Evolutionary conservation across 23 red algal species (phyloP), one percentile per base, ranked within the genome.

Genomic region (Porphyridium purpureum): DNA sequence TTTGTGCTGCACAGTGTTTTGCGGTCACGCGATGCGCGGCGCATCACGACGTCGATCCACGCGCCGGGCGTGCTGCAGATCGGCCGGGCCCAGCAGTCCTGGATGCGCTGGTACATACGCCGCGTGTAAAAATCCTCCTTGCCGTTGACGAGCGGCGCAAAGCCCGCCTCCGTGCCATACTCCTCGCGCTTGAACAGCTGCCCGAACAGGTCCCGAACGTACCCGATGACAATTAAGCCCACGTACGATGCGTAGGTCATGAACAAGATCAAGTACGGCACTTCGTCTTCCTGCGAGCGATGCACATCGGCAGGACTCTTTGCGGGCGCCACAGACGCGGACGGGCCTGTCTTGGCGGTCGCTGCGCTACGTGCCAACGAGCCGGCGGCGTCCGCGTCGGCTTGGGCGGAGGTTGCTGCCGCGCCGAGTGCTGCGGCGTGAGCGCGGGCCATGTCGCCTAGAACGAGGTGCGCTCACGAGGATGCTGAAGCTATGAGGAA

Each of bases 71-170:
- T 51, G 35, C 72, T 76, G 35, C 66, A 72, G 21, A 98, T 86
- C 47, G 90, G 90, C 7, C 90, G 60, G 11, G 69, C 75, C 90
- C 90, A 98, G 29, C 90, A 98, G 49, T 98, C 90, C 24, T 68
- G 55, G 35, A 98, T 82, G 41, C 90, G 61, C 22, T 55, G 69
- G 41, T 98, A 98, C 27, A 98, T 49, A 27, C 90, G 76, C 17
- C 90, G 72, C 11, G 90, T 86, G 81, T 86, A 98, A 52, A 98
- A 98, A 49, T 98, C 90, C 15, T 98, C 90, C 57, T 86, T 86
- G 56, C 83, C 81, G 9, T 27, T 48, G 29, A 98, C 50, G 5
- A 86, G 52, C 25, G 80, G 76, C 22, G 90, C 76, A 51, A 62
- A 75, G 21, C 64, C 78, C 38, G 55, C 46, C 8, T 56, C 46